Conservation (phyloP, 176 grass and related monocot genomes). For the Cenchrus purpureus region DNA sequence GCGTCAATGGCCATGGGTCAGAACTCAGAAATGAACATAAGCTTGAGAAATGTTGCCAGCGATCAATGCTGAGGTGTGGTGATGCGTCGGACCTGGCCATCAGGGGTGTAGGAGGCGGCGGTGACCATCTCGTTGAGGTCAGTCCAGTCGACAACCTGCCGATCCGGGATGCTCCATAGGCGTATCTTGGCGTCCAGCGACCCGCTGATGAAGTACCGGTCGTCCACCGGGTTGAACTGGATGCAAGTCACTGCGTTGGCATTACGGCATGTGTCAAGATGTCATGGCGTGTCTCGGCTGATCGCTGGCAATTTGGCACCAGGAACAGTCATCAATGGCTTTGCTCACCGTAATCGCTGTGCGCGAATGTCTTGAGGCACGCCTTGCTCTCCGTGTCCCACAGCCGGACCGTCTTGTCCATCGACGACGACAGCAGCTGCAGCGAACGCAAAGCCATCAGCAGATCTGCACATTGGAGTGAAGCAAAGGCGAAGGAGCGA, state of each 20-base stretch:
- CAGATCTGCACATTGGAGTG: neutral
- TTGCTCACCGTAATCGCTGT: conserved; percentile 77
- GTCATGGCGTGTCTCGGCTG: conserved; percentile 58
- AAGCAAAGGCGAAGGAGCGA: neutral
- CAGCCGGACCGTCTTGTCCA: conserved; percentile 97
- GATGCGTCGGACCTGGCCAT: conserved; percentile 55
- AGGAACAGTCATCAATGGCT: neutral
- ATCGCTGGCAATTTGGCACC: neutral
- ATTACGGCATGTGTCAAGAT: neutral
- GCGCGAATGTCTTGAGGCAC: conserved; percentile 81
- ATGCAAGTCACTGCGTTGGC: conserved; percentile 77
- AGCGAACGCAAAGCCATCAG: neutral
- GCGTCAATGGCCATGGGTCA: neutral
- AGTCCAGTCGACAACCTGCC: conserved; percentile 95
- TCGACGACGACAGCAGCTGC: conserved; percentile 88
- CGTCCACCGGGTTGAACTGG: conserved; percentile 92
- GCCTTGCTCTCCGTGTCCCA: conserved; percentile 73
- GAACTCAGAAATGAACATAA: neutral
- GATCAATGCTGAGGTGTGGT: neutral
- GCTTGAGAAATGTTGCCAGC: neutral
- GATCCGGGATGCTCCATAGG: conserved; percentile 78
- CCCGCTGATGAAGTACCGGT: conserved; percentile 88
- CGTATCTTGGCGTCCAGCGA: conserved; percentile 92
- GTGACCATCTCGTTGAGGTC: conserved; percentile 99
- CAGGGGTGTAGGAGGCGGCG: conserved; percentile 75